Base-by-base conservation (phyloP, 2,329 filamentous ascomycete genomes). In the Penicillium olsonii region DNA sequence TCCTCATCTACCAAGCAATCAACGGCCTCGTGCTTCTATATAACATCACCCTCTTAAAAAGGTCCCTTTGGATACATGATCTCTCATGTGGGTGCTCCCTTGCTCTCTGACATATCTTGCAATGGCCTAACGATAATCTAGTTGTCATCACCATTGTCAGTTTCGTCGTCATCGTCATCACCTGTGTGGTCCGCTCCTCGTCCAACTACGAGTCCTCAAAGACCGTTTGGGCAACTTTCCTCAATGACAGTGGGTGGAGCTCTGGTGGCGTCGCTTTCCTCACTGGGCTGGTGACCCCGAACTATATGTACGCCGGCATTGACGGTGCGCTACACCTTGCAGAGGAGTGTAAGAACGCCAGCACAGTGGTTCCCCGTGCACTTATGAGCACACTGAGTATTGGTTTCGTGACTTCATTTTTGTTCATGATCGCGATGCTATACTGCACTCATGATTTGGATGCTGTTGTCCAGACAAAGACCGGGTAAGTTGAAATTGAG, bases 241-340 rank as follows among this genome's bases (percentile, higher is more conserved):
- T 56, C 26, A 68, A 69, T 50, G 45, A 35, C 2, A 11, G 67
- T 55, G 65, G 65, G 18, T 73, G 68, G 68, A 58, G 56, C 2
- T 69, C 57, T 2, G 34, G 42, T 11, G 72, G 72, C 7, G 52
- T 71, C 10, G 67, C 65, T 22, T 75, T 73, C 41, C 59, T 75
- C 5, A 75, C 68, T 0, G 73, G 73, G 0, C 60, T 76, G 5
- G 57, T 70, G 11, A 69, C 68, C 20, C 64, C 70, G 0, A 69
- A 68, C 19, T 74, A 67, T 50, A 70, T 71, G 45, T 72, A 67
- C 55, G 65, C 65, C 6, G 70, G 71, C 0, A 43, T 54, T 15
- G 66, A 70, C 37, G 62, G 60, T 9, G 63, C 62, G 9, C 55
- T 65, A n/a, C 68, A 70, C 56, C 63, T 70, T 42, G 63, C 64